Evolutionary conservation across 106 monocot species (phyloP).

Genomic region (Agapanthus africanus): DNA sequence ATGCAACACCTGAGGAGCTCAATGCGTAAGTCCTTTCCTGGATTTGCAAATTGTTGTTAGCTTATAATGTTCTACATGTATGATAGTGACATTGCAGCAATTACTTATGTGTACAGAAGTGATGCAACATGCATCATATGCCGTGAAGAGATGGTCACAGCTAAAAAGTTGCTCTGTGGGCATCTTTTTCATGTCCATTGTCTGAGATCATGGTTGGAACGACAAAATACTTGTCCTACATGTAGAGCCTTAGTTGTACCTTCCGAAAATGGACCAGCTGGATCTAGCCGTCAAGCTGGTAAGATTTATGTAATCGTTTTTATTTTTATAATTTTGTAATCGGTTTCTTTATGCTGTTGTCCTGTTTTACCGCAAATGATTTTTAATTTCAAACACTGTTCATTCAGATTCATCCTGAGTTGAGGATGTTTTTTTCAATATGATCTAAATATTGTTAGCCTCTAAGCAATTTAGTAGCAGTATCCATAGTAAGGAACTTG

Average conservation of each 20-base stretch:
- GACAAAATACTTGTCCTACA: constrained; percentile 94
- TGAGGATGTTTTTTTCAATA: background rate
- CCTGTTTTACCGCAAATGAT: too few relatives aligned
- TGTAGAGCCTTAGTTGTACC: constrained; percentile 78
- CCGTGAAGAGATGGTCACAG: constrained; percentile 93
- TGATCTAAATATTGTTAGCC: background rate
- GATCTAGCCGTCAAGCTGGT: constrained; percentile 50
- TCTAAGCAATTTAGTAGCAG: too few relatives aligned
- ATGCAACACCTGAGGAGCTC: constrained; percentile 86
- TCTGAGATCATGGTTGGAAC: constrained; percentile 85
- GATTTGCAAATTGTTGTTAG: background rate
- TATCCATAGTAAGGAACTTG: too few relatives aligned
- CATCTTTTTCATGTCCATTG: constrained; percentile 98
- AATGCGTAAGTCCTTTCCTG: constrained; percentile 52
- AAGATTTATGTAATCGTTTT: constrained; percentile 5
- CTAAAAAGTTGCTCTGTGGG: constrained; percentile 89
- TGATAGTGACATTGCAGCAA: too few relatives aligned
- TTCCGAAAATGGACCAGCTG: constrained; percentile 44
- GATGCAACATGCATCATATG: constrained; percentile 99
- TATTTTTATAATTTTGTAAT: too few relatives aligned
- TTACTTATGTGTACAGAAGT: constrained; percentile 35
- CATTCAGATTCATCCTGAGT: too few relatives aligned
- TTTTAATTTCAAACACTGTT: too few relatives aligned
- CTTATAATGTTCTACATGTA: background rate
- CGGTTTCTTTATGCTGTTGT: too few relatives aligned